A percentile compares a stretch with the other conserved stretches of the same genome.
phyloP scores from a whole-genome alignment of 2,329 filamentous ascomycete species.

The Neofusicoccum parvum region DNA sequence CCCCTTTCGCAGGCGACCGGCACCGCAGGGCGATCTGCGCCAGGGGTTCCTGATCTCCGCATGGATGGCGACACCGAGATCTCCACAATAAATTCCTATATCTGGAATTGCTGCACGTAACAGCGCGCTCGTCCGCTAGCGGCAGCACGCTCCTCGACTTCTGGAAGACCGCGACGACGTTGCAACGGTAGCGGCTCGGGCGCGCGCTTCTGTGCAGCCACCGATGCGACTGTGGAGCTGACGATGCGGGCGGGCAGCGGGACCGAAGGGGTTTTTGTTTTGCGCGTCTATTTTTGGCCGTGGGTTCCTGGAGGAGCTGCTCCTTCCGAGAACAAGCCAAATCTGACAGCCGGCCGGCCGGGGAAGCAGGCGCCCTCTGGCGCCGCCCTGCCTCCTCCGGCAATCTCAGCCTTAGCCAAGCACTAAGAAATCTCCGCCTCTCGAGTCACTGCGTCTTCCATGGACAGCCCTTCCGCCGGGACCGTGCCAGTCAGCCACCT shows the following conservation, averaged over 20 bases:
- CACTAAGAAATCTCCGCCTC: not conserved
- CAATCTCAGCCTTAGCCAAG: conserved; percentile 1
- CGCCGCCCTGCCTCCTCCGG: not conserved
- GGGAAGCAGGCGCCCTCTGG: too few species aligned
- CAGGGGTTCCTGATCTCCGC: conserved; percentile 1
- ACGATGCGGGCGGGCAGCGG: not conserved
- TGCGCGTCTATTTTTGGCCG: conserved; percentile 1
- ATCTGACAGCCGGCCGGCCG: not conserved
- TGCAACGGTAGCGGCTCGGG: not conserved
- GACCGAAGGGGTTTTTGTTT: not conserved
- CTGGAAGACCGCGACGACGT: not conserved
- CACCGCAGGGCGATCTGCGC: conserved; percentile 9
- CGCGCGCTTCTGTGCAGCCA: not conserved
- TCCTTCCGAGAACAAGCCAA: not conserved
- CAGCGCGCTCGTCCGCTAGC: not conserved
- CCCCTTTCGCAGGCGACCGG: not conserved
- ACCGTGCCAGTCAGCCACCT: not conserved
- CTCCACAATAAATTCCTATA: conserved; percentile 1
- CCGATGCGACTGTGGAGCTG: conserved; percentile 2
- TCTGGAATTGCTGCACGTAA: conserved; percentile 12
- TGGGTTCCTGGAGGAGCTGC: not conserved
- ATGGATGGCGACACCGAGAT: not conserved
- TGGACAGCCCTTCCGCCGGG: not conserved
- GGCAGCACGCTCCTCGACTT: not conserved
- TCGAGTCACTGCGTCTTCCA: not conserved